Conservation (phyloP, 371 early-diverging fungal genomes). For the Chytridium lagenaria region DNA sequence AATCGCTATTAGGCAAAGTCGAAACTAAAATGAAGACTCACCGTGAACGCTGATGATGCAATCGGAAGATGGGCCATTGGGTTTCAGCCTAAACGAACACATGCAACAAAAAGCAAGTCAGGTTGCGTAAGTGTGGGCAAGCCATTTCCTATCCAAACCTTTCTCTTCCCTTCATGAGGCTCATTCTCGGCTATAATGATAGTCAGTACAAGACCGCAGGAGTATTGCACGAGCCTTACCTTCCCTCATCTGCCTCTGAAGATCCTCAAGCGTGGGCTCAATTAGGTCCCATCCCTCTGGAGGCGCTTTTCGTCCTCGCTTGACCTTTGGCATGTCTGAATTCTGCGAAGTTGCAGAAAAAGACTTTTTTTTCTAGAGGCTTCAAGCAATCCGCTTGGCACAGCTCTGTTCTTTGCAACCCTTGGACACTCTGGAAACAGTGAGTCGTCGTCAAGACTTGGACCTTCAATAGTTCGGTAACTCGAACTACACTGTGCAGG, state of each 20-base stretch:
- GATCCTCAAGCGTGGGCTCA: constrained; percentile 91
- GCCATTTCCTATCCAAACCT: no score
- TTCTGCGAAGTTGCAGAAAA: not conserved
- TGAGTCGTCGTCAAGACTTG: no score
- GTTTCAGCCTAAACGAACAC: constrained; percentile 66
- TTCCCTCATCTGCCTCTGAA: constrained; percentile 94
- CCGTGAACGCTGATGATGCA: constrained; percentile 97
- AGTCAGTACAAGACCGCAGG: not conserved
- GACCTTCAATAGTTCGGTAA: no score
- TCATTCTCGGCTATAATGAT: constrained; percentile 90
- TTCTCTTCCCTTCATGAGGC: constrained; percentile 92
- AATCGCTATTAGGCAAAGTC: not conserved
- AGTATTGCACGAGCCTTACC: constrained; percentile 91
- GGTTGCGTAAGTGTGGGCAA: no score
- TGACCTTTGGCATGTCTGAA: constrained; percentile 49
- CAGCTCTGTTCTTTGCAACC: no score
- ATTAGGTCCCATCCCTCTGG: constrained; percentile 96
- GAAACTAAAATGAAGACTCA: not conserved
- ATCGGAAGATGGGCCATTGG: constrained; percentile 93
- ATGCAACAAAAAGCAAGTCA: no score
- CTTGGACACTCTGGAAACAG: no score
- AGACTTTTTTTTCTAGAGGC: no score
- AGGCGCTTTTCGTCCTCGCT: constrained; percentile 75
- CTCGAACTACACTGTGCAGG: no score
- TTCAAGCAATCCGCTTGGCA: no score